phyloP scores from a whole-genome alignment of 2,329 filamentous ascomycete species.

The Hypomyces rosellus region DNA sequence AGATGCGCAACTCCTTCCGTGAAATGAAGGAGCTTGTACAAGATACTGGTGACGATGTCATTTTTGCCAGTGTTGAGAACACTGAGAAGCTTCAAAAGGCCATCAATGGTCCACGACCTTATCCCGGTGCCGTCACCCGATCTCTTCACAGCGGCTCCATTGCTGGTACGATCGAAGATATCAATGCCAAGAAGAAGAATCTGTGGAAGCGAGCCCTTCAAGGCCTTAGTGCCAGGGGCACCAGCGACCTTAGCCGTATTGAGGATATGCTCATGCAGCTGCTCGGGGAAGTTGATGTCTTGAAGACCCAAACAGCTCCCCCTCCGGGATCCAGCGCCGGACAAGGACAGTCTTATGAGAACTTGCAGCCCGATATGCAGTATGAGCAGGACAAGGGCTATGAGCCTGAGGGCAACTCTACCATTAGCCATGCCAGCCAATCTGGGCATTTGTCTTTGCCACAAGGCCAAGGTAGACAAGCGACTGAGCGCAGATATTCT shows the following conservation, averaged over 20 bases:
- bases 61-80: constrained; percentile 81
- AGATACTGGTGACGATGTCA: constrained; percentile 74
- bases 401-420: constrained; percentile 74
- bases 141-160: constrained; percentile 52
- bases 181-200: constrained; percentile 75
- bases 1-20: constrained; percentile 95
- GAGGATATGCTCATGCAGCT: constrained; percentile 90
- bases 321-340: constrained; percentile 38
- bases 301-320: constrained; percentile 56
- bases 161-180: constrained; percentile 48
- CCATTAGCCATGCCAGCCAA: constrained; percentile 62
- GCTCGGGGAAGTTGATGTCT: constrained; percentile 81
- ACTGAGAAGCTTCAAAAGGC: constrained; percentile 80
- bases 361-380: constrained; percentile 54
- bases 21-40: constrained; percentile 90
- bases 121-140: constrained; percentile 60
- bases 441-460: constrained; percentile 68
- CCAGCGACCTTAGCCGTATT: constrained; percentile 80
- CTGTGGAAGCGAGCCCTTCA: constrained; percentile 93
- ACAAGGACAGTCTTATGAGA: constrained; percentile 59
- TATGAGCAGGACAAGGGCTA: constrained; percentile 69
- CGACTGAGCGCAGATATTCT: constrained; percentile 52
- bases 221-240: constrained; percentile 79
- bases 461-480: constrained; percentile 37
- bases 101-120: constrained; percentile 79